Conservation (phyloP, 2,329 filamentous ascomycete species). For the Claviceps sp. region DNA sequence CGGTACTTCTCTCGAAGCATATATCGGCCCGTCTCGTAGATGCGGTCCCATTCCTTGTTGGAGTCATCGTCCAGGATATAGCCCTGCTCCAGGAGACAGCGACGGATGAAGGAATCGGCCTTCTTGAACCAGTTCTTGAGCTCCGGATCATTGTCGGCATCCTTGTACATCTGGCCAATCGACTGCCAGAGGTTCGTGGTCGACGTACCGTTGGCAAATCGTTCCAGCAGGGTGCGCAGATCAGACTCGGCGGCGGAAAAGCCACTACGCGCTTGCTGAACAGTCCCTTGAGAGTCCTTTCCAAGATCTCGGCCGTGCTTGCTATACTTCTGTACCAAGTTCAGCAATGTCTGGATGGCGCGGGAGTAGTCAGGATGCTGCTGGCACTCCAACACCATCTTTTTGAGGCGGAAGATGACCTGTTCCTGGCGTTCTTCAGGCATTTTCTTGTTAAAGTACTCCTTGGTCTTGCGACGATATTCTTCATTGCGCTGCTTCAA, state of each 20-base stretch:
- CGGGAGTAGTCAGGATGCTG: conserved; percentile 86
- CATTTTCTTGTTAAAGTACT: conserved; percentile 77
- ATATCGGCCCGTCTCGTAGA: conserved; percentile 77
- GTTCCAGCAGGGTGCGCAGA: conserved; percentile 71
- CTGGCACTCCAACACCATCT: conserved; percentile 95
- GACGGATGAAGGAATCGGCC: conserved; percentile 65
- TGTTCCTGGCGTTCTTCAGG: conserved; percentile 88
- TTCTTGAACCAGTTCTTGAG: conserved; percentile 81
- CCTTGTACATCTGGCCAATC: conserved; percentile 72
- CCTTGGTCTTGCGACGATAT: conserved; percentile 39
- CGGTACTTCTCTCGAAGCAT: conserved; percentile 83
- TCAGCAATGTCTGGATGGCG: conserved; percentile 78
- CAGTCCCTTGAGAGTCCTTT: conserved; percentile 49
- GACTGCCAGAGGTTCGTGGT: conserved; percentile 74
- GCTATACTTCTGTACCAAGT: conserved; percentile 73
- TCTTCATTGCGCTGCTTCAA: conserved; percentile 29
- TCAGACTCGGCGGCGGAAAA: conserved; percentile 65
- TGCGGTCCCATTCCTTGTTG: conserved; percentile 65
- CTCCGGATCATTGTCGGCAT: conserved; percentile 77
- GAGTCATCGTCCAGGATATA: conserved; percentile 77
- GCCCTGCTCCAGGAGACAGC: conserved; percentile 76
- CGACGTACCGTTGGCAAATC: conserved; percentile 91
- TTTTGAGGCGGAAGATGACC: conserved; percentile 82
- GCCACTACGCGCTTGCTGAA: conserved; percentile 58
- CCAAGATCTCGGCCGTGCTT: conserved; percentile 56